Conservation (phyloP, 139 green algal genomes). For the Gonium pectorale region DNA sequence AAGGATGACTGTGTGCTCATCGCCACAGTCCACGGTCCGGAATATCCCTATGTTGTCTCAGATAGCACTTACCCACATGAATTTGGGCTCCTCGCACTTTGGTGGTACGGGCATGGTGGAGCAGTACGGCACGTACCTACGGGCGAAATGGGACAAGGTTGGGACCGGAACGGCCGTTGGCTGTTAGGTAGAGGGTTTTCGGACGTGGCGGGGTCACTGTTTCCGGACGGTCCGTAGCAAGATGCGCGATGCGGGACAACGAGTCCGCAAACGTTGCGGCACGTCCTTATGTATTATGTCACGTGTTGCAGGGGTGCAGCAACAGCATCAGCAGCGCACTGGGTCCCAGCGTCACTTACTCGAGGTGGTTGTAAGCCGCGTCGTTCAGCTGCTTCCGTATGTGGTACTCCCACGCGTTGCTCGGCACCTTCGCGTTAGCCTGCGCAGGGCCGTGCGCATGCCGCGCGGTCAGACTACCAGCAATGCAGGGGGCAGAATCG, state of each 20-base stretch:
- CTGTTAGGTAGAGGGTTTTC: too few species aligned
- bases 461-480: too few species aligned
- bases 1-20: too few species aligned
- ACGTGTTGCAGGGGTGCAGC: too few species aligned
- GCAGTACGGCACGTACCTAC: conserved; percentile 77
- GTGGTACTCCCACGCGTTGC: conserved; percentile 81
- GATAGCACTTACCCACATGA: conserved; percentile 64
- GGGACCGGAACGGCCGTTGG: too few species aligned
- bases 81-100: conserved; percentile 70
- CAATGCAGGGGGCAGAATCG: too few species aligned
- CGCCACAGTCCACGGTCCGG: too few species aligned
- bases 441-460: not conserved
- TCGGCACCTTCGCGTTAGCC: conserved; percentile 56
- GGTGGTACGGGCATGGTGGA: conserved; percentile 80
- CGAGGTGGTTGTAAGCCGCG: conserved; percentile 77
- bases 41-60: not conserved
- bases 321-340: not conserved
- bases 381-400: conserved; percentile 81
- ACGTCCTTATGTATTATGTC: too few species aligned
- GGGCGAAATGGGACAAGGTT: not conserved
- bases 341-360: conserved; percentile 36
- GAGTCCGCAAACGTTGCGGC: too few species aligned
- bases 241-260: too few species aligned
- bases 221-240: too few species aligned
- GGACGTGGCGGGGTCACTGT: too few species aligned